Conservation (phyloP, 345 rosid species). For the Melaleuca quinquenervia region DNA sequence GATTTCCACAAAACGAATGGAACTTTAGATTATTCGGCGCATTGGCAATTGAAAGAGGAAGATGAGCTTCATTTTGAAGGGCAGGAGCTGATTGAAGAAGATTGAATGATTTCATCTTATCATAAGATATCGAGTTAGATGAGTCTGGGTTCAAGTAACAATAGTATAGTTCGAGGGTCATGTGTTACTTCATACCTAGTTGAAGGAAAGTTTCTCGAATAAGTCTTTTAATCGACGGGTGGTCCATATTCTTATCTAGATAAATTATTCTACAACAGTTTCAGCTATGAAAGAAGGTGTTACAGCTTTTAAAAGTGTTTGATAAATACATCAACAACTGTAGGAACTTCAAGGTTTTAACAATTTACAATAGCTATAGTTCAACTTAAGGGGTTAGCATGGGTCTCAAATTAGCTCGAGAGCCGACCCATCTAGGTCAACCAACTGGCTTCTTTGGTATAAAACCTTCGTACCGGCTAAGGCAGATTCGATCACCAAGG, state of each 20-base stretch:
- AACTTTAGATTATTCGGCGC: too few species aligned
- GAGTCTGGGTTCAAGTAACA: too few species aligned
- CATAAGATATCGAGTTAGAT: too few species aligned
- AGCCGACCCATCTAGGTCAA: neutral
- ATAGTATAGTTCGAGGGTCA: too few species aligned
- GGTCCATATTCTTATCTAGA: too few species aligned
- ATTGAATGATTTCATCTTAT: neutral
- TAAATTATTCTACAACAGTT: neutral
- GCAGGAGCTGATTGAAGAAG: neutral
- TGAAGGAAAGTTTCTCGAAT: too few species aligned
- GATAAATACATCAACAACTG: neutral
- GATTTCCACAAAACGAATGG: too few species aligned
- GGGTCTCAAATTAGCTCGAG: neutral
- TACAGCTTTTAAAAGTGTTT: neutral
- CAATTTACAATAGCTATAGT: neutral
- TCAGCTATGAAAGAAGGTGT: neutral
- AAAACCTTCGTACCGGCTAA: neutral
- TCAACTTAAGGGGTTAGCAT: neutral
- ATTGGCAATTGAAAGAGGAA: neutral
- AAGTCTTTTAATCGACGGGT: too few species aligned
- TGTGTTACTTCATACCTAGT: too few species aligned
- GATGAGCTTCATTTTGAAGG: neutral
- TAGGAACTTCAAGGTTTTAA: neutral
- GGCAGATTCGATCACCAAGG: neutral
- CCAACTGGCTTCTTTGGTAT: neutral